Base-by-base conservation (phyloP, 2,329 filamentous ascomycete species). In the Hypoxylon rubiginosum region DNA sequence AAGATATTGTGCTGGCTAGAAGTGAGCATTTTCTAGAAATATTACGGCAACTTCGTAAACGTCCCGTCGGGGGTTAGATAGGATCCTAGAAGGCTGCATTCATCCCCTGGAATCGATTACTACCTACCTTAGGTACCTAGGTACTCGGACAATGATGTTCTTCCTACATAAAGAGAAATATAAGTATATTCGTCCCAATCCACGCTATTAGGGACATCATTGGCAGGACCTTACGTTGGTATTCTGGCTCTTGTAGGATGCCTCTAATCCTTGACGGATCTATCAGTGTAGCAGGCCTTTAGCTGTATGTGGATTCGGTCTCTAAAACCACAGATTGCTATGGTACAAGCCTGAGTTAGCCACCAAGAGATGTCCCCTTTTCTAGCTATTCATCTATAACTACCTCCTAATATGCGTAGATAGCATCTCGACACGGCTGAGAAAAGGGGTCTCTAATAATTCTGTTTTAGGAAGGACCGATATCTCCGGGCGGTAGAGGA, bases 401-500 rank as follows among this genome's bases (percentile, higher is more conserved):
- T 24, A 32, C 28, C n/a, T n/a, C n/a, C n/a, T n/a, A n/a, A n/a
- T n/a, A 19, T 19, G 10, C 9, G 13, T 30, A 34, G n/a, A 50
- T 50, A 13, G n/a, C 13, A n/a, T 49, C 24, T 26, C 28, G 13
- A 30, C 11, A 4, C 5, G 19, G 28, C 54, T 11, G 13, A 41
- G n/a, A 41, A 64, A 19, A 45, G 32, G 36, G n/a, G 32, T 3
- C 32, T 15, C 24, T 19, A 4, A 6, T 4, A 57, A 19, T 30
- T 24, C 51, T 26, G 17, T 9, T 57, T 63, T 55, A 53, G 52
- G 66, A 55, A 24, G 21, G 21, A 39, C 66, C 62, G 66, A 66
- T 68, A 68, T 66, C 59, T 68, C 66, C 64, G 60, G 36, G 13
- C 11, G 45, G 24, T 43, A 17, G n/a, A 19, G 39, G n/a, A 21